A percentile compares a stretch with the other conserved stretches of the same genome.
Evolutionary conservation across 2,329 filamentous ascomycete species (phyloP).

Genomic region (Coniochaeta sp.): DNA sequence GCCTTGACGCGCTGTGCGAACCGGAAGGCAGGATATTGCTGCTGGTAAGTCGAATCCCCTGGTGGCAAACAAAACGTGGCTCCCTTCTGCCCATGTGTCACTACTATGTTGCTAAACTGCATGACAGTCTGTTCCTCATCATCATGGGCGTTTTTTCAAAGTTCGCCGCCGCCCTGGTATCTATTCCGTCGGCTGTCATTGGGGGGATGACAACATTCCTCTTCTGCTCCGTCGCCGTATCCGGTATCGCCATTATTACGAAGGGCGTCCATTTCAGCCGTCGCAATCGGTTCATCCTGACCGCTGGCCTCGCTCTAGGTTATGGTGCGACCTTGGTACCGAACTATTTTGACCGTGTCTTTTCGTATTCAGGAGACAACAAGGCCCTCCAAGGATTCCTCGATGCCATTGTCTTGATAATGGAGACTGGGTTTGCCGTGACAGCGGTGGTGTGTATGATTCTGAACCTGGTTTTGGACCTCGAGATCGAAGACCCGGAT

Average conservation of each 20-base stretch:
- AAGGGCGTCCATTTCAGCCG: slow-evolving; percentile 66
- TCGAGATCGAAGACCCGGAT: slow-evolving; percentile 40
- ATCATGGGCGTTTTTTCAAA: slow-evolving; percentile 79
- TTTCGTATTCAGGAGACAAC: slow-evolving; percentile 65
- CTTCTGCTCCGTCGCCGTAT: slow-evolving; percentile 69
- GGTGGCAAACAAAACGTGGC: background rate
- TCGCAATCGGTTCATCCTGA: slow-evolving; percentile 75
- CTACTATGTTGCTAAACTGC: background rate
- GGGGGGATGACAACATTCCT: slow-evolving; percentile 76
- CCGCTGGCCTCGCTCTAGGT: slow-evolving; percentile 65
- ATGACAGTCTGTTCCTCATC: slow-evolving; percentile 57
- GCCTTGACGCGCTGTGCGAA: slow-evolving; percentile 76
- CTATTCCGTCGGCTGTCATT: slow-evolving; percentile 61
- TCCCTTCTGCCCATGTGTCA: background rate
- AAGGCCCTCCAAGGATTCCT: slow-evolving; percentile 63
- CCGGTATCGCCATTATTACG: slow-evolving; percentile 69
- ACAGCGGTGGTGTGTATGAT: slow-evolving; percentile 66
- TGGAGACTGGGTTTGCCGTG: slow-evolving; percentile 70
- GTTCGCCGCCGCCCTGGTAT: slow-evolving; percentile 70
- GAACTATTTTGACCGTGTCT: slow-evolving; percentile 62
- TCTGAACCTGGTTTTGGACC: slow-evolving; percentile 65
- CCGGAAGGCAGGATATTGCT: slow-evolving; percentile 71
- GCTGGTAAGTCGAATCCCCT: slow-evolving; percentile 34
- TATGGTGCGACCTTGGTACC: slow-evolving; percentile 63
- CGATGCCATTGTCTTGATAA: slow-evolving; percentile 64